Conservation (phyloP, 2,329 filamentous ascomycete genomes). For the Curvularia sp. region DNA sequence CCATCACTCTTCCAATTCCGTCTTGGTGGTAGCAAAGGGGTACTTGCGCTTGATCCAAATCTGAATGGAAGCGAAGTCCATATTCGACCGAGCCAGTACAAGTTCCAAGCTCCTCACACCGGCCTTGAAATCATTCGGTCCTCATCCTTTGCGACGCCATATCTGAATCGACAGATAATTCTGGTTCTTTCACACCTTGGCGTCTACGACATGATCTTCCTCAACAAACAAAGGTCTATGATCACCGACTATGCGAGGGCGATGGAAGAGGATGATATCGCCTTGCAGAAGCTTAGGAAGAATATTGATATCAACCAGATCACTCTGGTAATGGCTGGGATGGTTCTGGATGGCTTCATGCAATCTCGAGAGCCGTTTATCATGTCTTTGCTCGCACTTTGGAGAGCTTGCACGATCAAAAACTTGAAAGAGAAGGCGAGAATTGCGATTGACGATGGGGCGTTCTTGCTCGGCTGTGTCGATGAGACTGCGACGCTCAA, state of each 20-base stretch:
- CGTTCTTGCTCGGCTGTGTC: conserved; percentile 85
- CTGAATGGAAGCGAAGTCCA: conserved; percentile 72
- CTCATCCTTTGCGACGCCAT: conserved; percentile 77
- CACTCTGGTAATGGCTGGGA: conserved; percentile 74
- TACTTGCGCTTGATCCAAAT: conserved; percentile 77
- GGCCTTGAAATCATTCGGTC: conserved; percentile 85
- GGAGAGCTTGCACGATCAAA: conserved; percentile 89
- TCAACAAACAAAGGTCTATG: conserved; percentile 70
- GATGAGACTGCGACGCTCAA: conserved; percentile 81
- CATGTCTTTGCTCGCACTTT: conserved; percentile 77
- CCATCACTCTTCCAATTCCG: conserved; percentile 93
- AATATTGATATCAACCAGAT: conserved; percentile 87
- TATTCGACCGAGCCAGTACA: conserved; percentile 84
- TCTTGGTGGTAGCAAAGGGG: conserved; percentile 89
- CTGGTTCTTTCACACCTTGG: conserved; percentile 81
- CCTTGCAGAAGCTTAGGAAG: conserved; percentile 71
- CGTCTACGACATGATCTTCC: conserved; percentile 71
- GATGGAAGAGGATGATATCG: conserved; percentile 69
- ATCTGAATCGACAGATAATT: conserved; percentile 89
- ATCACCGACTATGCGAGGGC: conserved; percentile 72
- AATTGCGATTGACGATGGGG: conserved; percentile 80
- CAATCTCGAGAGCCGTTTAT: conserved; percentile 77
- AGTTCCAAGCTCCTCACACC: conserved; percentile 76
- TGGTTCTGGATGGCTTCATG: conserved; percentile 84
- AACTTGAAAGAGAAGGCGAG: conserved; percentile 90